Percentiles rank a stretch among this genome's conserved stretches.
phyloP scores from a whole-genome alignment of 108 stramenopile species.

The Parmales sp. region DNA sequence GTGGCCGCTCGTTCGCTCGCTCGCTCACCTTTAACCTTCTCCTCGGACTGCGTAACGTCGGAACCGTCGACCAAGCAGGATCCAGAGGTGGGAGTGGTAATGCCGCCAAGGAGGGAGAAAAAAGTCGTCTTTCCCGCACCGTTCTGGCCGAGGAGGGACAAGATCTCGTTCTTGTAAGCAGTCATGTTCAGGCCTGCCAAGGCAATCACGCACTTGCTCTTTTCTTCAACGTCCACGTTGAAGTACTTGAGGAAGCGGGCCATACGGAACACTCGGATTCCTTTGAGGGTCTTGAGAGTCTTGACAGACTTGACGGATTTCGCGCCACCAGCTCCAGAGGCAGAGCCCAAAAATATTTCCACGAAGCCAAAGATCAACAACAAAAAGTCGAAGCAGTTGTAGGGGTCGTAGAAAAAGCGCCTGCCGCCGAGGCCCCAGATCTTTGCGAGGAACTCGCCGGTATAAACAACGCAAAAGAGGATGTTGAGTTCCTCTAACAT shows the following conservation, averaged over 20 bases:
- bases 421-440: not conserved
- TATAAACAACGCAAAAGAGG: not conserved
- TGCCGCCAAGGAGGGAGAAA: slow-evolving; percentile 18
- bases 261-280: not conserved
- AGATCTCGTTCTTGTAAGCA: slow-evolving; percentile 22
- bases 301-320: not conserved
- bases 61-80: slow-evolving; percentile 13
- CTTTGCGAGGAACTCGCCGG: not conserved
- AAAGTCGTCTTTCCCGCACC: slow-evolving; percentile 37
- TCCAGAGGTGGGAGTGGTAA: slow-evolving; percentile 10
- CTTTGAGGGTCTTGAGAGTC: not conserved
- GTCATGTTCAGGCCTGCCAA: slow-evolving; percentile 13
- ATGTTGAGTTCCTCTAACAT: not conserved
- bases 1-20: too few relatives aligned
- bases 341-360: too few relatives aligned
- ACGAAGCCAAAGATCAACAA: not conserved
- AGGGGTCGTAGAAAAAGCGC: not conserved
- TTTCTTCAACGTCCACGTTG: not conserved
- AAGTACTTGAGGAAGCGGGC: not conserved
- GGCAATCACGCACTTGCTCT: not conserved
- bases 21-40: too few relatives aligned
- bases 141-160: slow-evolving; percentile 27
- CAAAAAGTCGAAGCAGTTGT: slow-evolving; percentile 2
- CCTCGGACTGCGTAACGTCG: not conserved
- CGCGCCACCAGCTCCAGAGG: not conserved